A percentile compares a stretch with the other conserved stretches of the same genome.
These are phyloP conservation scores for Penicillium sp. DNA, from an alignment of 2,329 filamentous ascomycete genomes.

Conservation along the genomic window DNA sequence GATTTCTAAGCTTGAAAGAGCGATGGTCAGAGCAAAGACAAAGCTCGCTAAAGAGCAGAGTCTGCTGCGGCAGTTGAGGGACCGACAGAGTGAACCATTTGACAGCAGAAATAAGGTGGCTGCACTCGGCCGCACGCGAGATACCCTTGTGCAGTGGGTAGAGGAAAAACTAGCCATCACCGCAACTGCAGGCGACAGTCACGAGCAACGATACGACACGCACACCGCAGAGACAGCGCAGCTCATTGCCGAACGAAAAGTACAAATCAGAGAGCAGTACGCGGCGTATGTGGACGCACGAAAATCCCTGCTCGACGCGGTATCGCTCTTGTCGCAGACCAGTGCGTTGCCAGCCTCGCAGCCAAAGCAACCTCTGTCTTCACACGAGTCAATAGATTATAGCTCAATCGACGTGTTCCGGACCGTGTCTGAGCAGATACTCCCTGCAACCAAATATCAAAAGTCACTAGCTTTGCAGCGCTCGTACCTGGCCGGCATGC, in stretches of 20 bases:
- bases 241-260: constrained; percentile 29
- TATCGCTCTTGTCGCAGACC: constrained; percentile 34
- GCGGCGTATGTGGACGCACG: constrained; percentile 33
- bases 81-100: constrained; percentile 15
- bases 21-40: constrained; percentile 33
- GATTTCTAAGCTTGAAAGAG: constrained; percentile 36
- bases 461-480: constrained; percentile 35
- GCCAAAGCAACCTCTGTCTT: constrained; percentile 16
- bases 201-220: constrained; percentile 18
- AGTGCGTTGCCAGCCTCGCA: constrained; percentile 16
- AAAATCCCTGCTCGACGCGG: constrained; percentile 30
- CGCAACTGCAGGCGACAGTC: constrained; percentile 26
- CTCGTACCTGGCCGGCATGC: constrained; percentile 32
- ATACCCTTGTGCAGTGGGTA: constrained; percentile 50
- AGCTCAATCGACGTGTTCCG: constrained; percentile 29
- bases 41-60: constrained; percentile 35
- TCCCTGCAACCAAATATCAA: constrained; percentile 33
- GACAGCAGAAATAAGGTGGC: constrained; percentile 21
- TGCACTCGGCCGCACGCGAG: constrained; percentile 43
- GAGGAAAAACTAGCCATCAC: constrained; percentile 44
- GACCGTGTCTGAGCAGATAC: constrained; percentile 28
- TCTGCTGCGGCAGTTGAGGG: constrained; percentile 30
- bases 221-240: constrained; percentile 28
- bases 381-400: constrained; percentile 12
- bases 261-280: constrained; percentile 33